Evolutionary conservation across 805 yeast species (phyloP), one percentile per base, ranked within the genome.

Genomic region (Ogataea chonburiensis): DNA sequence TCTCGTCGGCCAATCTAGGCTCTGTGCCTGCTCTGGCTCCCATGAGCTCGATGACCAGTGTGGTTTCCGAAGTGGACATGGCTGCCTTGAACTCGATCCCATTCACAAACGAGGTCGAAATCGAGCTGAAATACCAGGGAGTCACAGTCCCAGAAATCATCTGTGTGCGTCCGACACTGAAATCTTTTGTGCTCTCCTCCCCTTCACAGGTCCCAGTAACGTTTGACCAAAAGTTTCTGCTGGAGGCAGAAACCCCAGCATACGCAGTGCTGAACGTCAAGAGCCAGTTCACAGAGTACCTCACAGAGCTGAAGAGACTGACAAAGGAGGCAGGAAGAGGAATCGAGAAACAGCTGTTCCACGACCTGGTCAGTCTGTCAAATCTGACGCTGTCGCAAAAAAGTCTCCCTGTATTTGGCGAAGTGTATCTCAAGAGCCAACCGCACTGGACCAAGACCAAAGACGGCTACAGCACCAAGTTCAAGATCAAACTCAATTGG

Each of bases 311-410:
- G 24, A 46, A 42, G 20, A 27, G 19, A 3, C 31, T 51, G n/a
- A 31, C 55, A 1, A 37, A 34, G 25, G 50, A 42, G 24, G 43
- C 49, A 7, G 40, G 40, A 5, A 38, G 45, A 19, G 58, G 58
- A 12, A 35, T 53, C 10, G 55, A 50, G 7, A 51, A 38, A 28
- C 52, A 50, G 30, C 34, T 53, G 11, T 51, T 43, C 28, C 40
- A 45, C 28, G 58, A 53, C 27, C 24, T 53, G 18, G 18, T 53
- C 16, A 37, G 56, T 3, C 36, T 53, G 12, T 43, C 53, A 3
- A 47, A 50, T 25, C 10, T 48, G 24, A 37, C 24, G 1, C 33
- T 50, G 13, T 31, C 31, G 2, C 52, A 51, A 21, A 34, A 28
- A 22, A 42, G 29, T 6, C 22, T 49, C 14, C 46, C 43, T 2